These are phyloP conservation scores for Thozetella sp. DNA, from an alignment of 495 filamentous ascomycete species.

Conservation along the genomic window DNA sequence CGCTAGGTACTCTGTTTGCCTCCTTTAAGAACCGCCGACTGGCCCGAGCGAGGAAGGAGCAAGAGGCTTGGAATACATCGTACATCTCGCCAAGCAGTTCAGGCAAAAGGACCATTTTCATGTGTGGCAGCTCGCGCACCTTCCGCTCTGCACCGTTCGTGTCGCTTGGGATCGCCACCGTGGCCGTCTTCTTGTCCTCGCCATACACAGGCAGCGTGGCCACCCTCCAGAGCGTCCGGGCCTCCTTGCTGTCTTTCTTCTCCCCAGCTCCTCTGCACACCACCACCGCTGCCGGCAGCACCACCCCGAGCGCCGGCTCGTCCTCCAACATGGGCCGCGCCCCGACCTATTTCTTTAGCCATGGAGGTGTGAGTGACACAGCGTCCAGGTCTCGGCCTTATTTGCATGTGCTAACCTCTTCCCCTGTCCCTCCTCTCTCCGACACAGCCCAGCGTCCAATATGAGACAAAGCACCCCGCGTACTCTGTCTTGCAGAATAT, in stretches of 20 bases:
- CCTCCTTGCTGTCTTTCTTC: not conserved
- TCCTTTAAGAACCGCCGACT: not conserved
- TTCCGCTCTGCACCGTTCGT: conserved; percentile 3
- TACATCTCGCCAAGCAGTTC: no score
- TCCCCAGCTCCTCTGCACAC: conserved; percentile 2
- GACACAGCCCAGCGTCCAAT: conserved; percentile 72
- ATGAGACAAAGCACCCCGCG: conserved; percentile 71
- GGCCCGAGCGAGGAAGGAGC: not conserved
- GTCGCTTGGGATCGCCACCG: not conserved
- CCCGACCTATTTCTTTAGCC: conserved; percentile 79
- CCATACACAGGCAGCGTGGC: not conserved
- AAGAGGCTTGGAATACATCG: not conserved
- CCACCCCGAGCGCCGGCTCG: conserved; percentile 12
- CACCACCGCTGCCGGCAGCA: conserved; percentile 9
- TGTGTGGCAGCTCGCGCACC: not conserved
- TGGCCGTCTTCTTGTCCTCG: conserved; percentile 5
- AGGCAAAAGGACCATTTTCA: not conserved
- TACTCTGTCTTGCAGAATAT: conserved; percentile 69
- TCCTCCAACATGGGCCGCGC: conserved; percentile 29
- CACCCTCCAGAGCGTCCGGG: not conserved
- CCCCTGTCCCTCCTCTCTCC: not conserved
- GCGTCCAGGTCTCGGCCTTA: not conserved
- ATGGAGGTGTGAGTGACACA: conserved; percentile 66
- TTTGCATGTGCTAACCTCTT: not conserved
- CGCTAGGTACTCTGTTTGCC: no score